A percentile compares a stretch with the other conserved stretches of the same genome.
These are phyloP conservation scores for Paraconiothyrium brasiliense DNA, from an alignment of 2,329 filamentous ascomycete species.

Conservation along the genomic window DNA sequence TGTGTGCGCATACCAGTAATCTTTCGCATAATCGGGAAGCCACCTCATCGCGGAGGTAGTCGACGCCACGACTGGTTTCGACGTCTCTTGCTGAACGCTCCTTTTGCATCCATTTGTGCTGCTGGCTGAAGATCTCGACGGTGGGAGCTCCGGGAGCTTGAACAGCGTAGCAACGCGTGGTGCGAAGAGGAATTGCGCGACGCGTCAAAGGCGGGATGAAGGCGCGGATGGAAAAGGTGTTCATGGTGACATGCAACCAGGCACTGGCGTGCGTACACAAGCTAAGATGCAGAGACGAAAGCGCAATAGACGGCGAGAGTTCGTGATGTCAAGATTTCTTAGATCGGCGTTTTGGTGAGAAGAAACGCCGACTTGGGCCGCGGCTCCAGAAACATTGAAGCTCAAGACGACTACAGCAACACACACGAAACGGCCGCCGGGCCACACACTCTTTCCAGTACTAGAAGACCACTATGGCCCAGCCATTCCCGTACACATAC, in stretches of 20 bases:
- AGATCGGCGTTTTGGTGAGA: slow-evolving; percentile 1
- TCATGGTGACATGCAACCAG: slow-evolving; percentile 30
- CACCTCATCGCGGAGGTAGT: slow-evolving; percentile 94
- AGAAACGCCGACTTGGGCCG: slow-evolving; percentile 10
- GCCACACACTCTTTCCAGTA: neutral
- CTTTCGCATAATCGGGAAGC: slow-evolving; percentile 85
- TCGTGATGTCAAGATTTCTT: slow-evolving; percentile 26
- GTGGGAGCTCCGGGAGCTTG: slow-evolving; percentile 79
- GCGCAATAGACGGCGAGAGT: neutral
- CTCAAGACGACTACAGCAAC: neutral
- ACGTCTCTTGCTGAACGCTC: slow-evolving; percentile 80
- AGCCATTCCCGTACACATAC: slow-evolving; percentile 69
- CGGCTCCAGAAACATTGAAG: slow-evolving; percentile 1
- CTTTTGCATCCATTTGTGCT: slow-evolving; percentile 89
- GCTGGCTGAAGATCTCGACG: slow-evolving; percentile 90
- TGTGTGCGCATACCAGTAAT: slow-evolving; percentile 68
- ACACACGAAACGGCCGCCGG: neutral
- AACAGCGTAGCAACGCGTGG: slow-evolving; percentile 73
- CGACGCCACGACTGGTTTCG: slow-evolving; percentile 78
- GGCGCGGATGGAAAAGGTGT: slow-evolving; percentile 43
- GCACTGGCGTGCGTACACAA: slow-evolving; percentile 12
- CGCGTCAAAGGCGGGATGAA: slow-evolving; percentile 47
- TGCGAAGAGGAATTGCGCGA: slow-evolving; percentile 34
- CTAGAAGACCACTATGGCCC: slow-evolving; percentile 55
- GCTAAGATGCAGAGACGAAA: neutral